Base-by-base conservation (phyloP, 129 eudicot species). In the Kitagawia praeruptora region DNA sequence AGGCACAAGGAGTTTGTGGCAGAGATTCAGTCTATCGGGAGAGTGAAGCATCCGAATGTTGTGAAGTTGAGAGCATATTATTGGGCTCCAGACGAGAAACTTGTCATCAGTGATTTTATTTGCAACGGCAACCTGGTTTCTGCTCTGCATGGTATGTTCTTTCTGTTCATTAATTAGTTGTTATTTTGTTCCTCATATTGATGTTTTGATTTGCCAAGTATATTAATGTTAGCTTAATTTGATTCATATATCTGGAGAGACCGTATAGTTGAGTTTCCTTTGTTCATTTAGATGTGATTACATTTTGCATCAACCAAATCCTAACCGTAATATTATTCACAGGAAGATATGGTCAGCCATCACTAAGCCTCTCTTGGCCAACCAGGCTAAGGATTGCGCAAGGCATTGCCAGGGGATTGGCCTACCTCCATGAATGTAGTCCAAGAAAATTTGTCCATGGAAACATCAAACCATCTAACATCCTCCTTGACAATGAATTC, bases 81-180 rank as follows among this genome's bases (percentile, higher is more conserved):
- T 79, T 96, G 99, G 99, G 99, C 98, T n/a, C 93, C 92, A 14
- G 99, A 96, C 78, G 99, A 96, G 76, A 96, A 96, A 83, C 90
- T 96, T 73, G 87, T 96, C 44, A 91, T 96, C 19, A 92, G 98
- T 74, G 99, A 96, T 51, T 96, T 90, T 86, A 89, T 96, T 77
- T 92, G 97, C 21, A 96, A 96, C 78, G 99, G 99, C 80, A 96
- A 85, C 83, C 86, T 96, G 91, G 88, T 93, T 87, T 85, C 90
- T 39, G 99, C 97, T 8, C 83, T 96, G 66, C 85, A 86, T 8
- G 99, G 99, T 92, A 83, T 46, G 79, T 74, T 73, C 37, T 19
- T 16, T 19, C 45, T 48, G 6, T n/a, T 13, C 19, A 14, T 6
- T 58, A 69, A 23, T n/a, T 18, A 58, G 18, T 74, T 37, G 2